A percentile compares a stretch with the other conserved stretches of the same genome.
These are phyloP conservation scores for Coemansia sp. DNA, from an alignment of 192 early-diverging fungal species.

Conservation along the genomic window DNA sequence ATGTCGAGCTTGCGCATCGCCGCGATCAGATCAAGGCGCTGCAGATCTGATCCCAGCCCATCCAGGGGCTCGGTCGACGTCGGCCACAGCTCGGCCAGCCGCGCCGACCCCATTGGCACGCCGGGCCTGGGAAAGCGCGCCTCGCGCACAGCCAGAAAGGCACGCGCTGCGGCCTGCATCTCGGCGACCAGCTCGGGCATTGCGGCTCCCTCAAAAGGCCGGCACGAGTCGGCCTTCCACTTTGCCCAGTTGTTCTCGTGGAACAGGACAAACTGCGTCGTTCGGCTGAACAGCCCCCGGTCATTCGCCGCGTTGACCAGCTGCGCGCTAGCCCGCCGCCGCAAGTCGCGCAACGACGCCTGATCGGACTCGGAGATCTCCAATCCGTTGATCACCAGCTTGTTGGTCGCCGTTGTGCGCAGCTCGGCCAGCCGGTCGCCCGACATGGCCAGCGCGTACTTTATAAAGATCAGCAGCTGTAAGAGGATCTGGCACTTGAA, in stretches of 20 bases:
- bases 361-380: conserved; percentile 49
- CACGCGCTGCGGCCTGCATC: conserved; percentile 26
- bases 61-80: conserved; percentile 15
- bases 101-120: conserved; percentile 22
- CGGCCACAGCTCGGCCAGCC: conserved; percentile 28
- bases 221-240: conserved; percentile 84
- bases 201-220: conserved; percentile 65
- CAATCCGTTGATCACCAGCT: conserved; percentile 56
- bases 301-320: conserved; percentile 61
- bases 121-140: neutral
- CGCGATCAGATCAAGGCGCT: conserved; percentile 18
- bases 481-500: conserved; percentile 88
- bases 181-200: conserved; percentile 50
- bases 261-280: conserved; percentile 66
- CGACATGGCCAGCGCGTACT: conserved; percentile 68
- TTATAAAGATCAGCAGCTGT: conserved; percentile 85
- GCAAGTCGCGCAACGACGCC: conserved; percentile 59
- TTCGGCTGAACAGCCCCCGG: conserved; percentile 66
- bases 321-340: conserved; percentile 53
- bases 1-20: conserved; percentile 40
- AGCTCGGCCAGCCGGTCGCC: conserved; percentile 52
- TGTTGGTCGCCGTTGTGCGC: conserved; percentile 59
- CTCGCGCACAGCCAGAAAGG: conserved; percentile 19
- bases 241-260: conserved; percentile 80
- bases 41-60: conserved; percentile 26